Evolutionary conservation across 225 moss, liverwort and hornwort genomes (phyloP).

Genomic region (Takakia lepidozioides): DNA sequence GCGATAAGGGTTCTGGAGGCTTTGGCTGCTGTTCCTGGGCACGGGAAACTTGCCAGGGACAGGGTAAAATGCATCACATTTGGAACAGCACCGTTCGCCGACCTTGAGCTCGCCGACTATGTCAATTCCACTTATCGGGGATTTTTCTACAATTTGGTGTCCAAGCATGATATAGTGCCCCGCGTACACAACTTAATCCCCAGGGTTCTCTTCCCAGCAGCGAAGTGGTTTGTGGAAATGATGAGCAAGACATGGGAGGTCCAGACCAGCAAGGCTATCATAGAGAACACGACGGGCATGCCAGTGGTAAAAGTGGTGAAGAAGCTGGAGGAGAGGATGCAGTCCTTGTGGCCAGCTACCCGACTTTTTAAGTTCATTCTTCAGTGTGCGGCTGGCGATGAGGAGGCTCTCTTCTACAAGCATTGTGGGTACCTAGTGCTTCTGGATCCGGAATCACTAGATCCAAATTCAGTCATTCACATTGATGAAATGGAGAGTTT

Average conservation of each 20-base stretch:
- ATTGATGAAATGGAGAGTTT: conserved; percentile 21
- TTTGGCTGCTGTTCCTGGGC: conserved; percentile 24
- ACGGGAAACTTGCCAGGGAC: conserved; percentile 3
- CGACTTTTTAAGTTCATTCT: conserved; percentile 16
- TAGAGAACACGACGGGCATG: conserved; percentile 20
- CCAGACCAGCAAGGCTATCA: conserved; percentile 7
- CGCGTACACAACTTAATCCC: conserved; percentile 21
- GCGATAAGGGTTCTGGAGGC: conserved; percentile 26
- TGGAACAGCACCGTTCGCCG: conserved; percentile 25
- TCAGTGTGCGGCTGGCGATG: conserved; percentile 21
- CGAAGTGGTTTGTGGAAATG: conserved; percentile 14
- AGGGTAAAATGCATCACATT: conserved; percentile 31
- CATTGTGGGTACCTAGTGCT: conserved; percentile 22
- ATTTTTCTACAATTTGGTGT: conserved; percentile 16
- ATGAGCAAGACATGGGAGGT: conserved; percentile 19
- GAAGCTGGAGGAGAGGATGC: conserved; percentile 19
- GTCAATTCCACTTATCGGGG: conserved; percentile 16
- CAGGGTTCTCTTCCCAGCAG: conserved; percentile 16
- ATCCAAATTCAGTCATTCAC: conserved; percentile 6
- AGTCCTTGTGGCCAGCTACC: conserved; percentile 19
- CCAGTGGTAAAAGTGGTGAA: conserved; percentile 17
- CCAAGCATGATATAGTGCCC: conserved; percentile 23
- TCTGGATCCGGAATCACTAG: conserved; percentile 18
- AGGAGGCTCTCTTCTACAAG: conserved; percentile 15
- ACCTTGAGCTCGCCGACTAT: conserved; percentile 21